Base-by-base conservation (phyloP, 2,329 filamentous ascomycete species). In the Didymella pomorum region DNA sequence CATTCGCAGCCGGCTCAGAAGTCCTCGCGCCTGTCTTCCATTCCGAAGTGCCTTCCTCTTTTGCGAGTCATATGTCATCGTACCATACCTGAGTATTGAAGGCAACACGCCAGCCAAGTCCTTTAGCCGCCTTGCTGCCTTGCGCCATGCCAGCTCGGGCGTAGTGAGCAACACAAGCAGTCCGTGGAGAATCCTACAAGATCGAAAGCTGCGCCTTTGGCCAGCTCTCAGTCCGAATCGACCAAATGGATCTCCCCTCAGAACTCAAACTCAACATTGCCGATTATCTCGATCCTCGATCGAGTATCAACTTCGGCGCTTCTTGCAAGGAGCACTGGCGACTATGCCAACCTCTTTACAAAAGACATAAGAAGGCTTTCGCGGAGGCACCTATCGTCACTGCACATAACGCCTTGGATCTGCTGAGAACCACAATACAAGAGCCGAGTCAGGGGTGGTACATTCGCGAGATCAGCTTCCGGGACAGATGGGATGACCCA, bases 291-390 rank as follows among this genome's bases (percentile, higher is more conserved):
- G 48, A 52, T 5, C 48, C 48, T 18, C 18, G 25, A 29, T 52
- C 48, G 12, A 43, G 25, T 12, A 12, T 52, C 35, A 43, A 52
- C 12, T 52, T 52, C n/a, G 48, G 37, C 10, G 11, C 43, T 12
- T 33, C 48, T n/a, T 52, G 25, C 37, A 43, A 33, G 28, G 37
- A 42, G n/a, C 48, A 52, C 37, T 52, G 48, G 48, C 42, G 42
- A 12, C 25, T 52, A 14, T 49, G 31, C 31, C 33, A 28, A 18
- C 33, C 33, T 8, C 20, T 49, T 16, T 39, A 28, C 31, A 23
- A 14, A 7, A 39, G 3, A 23, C 46, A 49, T 10, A 35, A 21
- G 23, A 16, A 28, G 16, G 20, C 21, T 10, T 49, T 49, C 26
- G 16, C 16, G 8, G 16, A 49, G 4, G 46, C 33, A 2, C 33